Evolutionary conservation across 2,329 filamentous ascomycete species (phyloP).

Genomic region (Venturia nashicola): DNA sequence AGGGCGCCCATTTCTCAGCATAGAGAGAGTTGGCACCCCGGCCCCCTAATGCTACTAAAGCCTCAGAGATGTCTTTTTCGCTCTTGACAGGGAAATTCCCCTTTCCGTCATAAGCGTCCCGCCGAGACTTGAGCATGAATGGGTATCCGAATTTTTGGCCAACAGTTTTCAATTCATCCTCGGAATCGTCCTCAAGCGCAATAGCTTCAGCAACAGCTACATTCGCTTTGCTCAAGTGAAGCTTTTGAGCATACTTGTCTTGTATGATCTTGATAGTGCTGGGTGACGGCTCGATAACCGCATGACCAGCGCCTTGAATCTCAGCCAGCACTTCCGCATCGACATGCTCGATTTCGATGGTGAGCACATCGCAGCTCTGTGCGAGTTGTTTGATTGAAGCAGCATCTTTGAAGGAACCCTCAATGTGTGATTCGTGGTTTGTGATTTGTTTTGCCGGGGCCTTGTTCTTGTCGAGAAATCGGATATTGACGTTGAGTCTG

Average conservation of each 20-base stretch:
- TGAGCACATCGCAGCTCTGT: conserved; percentile 63
- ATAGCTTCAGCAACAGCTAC: conserved; percentile 64
- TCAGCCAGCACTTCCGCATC: conserved; percentile 83
- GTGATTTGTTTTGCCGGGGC: conserved; percentile 80
- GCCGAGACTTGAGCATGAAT: conserved; percentile 85
- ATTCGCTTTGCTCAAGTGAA: conserved; percentile 54
- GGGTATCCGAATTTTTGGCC: conserved; percentile 61
- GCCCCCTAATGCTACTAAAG: conserved; percentile 52
- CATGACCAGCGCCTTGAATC: conserved; percentile 52
- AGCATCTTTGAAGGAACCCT: conserved; percentile 78
- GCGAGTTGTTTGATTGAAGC: conserved; percentile 72
- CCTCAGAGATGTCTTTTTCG: conserved; percentile 48
- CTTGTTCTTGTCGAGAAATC: conserved; percentile 63
- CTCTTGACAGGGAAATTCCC: conserved; percentile 56
- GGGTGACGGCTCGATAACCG: conserved; percentile 59
- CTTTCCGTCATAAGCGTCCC: conserved; percentile 84
- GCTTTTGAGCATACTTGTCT: conserved; percentile 86
- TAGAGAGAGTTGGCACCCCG: conserved; percentile 55
- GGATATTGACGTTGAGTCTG: conserved; percentile 63
- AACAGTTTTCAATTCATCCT: conserved; percentile 50
- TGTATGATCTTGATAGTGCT: conserved; percentile 79
- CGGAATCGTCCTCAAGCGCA: conserved; percentile 47
- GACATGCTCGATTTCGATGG: conserved; percentile 92
- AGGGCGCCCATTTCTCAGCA: conserved; percentile 80
- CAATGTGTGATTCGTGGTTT: conserved; percentile 59